Base-by-base conservation (phyloP, 164 flowering plant species). In the Nelumbo lutea region DNA sequence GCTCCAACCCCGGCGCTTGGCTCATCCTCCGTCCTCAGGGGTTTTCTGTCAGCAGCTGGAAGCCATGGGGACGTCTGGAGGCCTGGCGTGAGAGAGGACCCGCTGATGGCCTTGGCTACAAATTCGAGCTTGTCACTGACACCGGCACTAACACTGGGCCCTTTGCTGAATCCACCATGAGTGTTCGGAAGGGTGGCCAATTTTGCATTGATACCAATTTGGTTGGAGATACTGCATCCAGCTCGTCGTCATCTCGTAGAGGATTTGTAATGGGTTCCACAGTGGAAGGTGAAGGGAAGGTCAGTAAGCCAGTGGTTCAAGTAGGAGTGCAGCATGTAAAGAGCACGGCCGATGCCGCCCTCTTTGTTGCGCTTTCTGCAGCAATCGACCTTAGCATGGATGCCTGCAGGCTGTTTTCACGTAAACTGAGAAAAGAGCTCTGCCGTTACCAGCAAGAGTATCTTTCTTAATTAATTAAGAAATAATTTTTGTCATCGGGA, bases 1-100 rank as follows among this genome's bases (percentile, higher is more conserved):
- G 96, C 8, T 87, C 96, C 1, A 95, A 90, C 80, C 96, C 98
- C 0, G 98, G 98, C 0, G 94, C 96, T 0, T 95, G 98, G 98
- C 93, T 95, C 68, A 87, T 95, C 68, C 97, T 95, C 65, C 83
- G 88, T 0, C 93, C 98, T 0, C 59, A 87, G 41, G 93, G 90
- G 0, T 66, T 73, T 77, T 83, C 83, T 3, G 79, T 79, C 39
- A 81, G 87, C 66, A 84, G 86, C 70, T 90, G 97, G 97, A 89
- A 95, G 75, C 92, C 97, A 1, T 95, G 98, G 98, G 98, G 96
- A 0, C 85, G 94, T 1, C 91, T 95, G 15, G 97, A 95, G 80
- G 97, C 97, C 0, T 95, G 98, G 98, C 75, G 97, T 3, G 97
- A 94, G 73, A 75, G 88, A 65, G 94, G 96, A 3, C 74, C 86